Percentiles rank a stretch among this genome's conserved stretches.
Evolutionary conservation across 371 early-diverging fungal species (phyloP).

Genomic region (Mortierella sp.): DNA sequence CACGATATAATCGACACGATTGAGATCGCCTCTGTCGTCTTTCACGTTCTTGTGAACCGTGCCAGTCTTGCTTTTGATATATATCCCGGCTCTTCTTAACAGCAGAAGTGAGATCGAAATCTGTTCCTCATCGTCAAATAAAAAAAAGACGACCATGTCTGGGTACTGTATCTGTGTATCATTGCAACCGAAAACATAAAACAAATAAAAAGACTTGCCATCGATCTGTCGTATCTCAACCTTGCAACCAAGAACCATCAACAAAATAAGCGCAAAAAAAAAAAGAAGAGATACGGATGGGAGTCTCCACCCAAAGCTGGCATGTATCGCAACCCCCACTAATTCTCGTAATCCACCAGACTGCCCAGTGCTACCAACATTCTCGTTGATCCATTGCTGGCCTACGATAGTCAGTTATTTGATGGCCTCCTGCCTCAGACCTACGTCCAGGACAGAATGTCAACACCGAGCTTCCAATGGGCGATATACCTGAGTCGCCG

Average conservation of each 20-base stretch:
- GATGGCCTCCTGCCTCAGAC: slow-evolving; percentile 53
- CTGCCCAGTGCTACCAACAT: slow-evolving; percentile 58
- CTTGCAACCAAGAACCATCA: background rate
- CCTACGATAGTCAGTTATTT: slow-evolving; percentile 54
- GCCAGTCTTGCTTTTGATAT: too few species aligned
- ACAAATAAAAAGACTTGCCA: too few species aligned
- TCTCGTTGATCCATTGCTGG: slow-evolving; percentile 58
- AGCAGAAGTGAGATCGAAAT: too few species aligned
- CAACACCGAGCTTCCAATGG: slow-evolving; percentile 58
- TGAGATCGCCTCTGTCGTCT: background rate
- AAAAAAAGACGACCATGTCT: too few species aligned
- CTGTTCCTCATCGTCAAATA: too few species aligned
- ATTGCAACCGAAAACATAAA: too few species aligned
- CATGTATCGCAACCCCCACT: slow-evolving; percentile 49
- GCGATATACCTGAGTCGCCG: slow-evolving; percentile 59
- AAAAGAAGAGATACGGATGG: slow-evolving; percentile 46
- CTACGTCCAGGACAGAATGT: slow-evolving; percentile 52
- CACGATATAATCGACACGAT: background rate
- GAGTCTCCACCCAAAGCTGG: slow-evolving; percentile 57
- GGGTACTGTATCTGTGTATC: too few species aligned
- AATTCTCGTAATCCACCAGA: slow-evolving; percentile 58
- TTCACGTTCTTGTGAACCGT: too few species aligned
- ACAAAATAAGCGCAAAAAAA: background rate
- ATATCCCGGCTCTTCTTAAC: too few species aligned
- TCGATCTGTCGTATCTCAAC: too few species aligned